These are phyloP conservation scores for Trichoderma polysporum DNA, from an alignment of 2,329 filamentous ascomycete genomes.

Conservation along the genomic window DNA sequence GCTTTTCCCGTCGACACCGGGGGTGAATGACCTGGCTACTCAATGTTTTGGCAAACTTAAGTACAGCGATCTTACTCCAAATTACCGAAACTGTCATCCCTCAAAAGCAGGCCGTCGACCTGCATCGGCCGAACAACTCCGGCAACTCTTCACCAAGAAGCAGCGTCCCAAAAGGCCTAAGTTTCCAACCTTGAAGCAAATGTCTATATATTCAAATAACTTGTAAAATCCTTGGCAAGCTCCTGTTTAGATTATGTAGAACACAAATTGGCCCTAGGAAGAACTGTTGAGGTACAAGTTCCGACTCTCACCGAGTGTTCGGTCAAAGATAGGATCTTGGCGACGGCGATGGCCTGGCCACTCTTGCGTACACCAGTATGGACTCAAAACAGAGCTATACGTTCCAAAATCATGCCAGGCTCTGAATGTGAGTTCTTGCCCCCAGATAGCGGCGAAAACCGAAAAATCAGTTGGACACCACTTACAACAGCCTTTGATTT, in stretches of 20 bases:
- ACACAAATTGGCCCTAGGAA: no score
- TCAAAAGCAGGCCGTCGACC: neutral
- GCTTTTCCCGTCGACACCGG: no score
- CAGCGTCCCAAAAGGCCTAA: no score
- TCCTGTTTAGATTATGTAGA: no score
- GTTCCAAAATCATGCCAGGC: neutral
- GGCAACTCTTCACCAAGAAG: no score
- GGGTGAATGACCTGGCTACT: no score
- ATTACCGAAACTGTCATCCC: no score
- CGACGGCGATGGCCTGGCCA: neutral
- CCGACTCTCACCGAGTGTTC: neutral
- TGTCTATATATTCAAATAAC: no score
- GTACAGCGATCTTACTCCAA: no score
- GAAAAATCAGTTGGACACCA: neutral
- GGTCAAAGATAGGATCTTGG: neutral
- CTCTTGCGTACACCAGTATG: neutral
- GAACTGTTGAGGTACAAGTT: neutral
- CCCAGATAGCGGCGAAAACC: neutral
- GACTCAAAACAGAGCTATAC: neutral
- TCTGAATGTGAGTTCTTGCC: neutral
- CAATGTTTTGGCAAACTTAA: no score
- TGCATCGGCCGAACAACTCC: neutral
- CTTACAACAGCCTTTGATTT: neutral
- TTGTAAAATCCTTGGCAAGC: no score
- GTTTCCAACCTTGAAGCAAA: no score